phyloP scores from a whole-genome alignment of 345 rosid genomes.

The Cardamine chenopodiifolia region DNA sequence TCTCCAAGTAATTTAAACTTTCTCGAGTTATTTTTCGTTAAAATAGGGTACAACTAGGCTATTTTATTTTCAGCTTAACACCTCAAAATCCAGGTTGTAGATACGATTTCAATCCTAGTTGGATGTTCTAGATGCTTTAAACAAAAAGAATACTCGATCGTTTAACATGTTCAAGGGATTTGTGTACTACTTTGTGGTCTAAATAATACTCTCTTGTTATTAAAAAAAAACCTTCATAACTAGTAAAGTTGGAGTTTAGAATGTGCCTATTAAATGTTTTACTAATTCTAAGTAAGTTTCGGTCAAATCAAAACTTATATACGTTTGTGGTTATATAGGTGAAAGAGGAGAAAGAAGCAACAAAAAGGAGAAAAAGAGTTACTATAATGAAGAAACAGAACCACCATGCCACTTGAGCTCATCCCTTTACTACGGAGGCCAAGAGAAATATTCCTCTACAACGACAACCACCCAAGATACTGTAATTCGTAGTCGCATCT shows the following conservation, averaged over 20 bases:
- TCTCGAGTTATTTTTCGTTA: not conserved
- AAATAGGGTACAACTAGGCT: too few species aligned
- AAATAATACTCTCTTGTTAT: not conserved
- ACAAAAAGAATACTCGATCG: too few species aligned
- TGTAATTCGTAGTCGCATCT: constrained; percentile 44
- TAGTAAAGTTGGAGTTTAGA: not conserved
- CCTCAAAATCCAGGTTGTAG: too few species aligned
- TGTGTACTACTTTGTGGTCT: too few species aligned
- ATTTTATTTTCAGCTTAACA: too few species aligned
- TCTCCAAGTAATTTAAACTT: constrained; percentile 47
- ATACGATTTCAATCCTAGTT: too few species aligned
- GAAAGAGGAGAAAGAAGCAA: constrained; percentile 42
- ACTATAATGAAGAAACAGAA: constrained; percentile 60
- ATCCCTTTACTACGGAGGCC: constrained; percentile 95
- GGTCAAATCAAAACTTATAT: not conserved
- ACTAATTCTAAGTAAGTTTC: not conserved
- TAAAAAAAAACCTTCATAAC: not conserved
- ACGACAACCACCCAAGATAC: constrained; percentile 47
- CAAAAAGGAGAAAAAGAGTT: constrained; percentile 44
- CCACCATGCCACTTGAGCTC: constrained; percentile 84
- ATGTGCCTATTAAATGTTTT: not conserved
- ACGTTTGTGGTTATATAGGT: constrained; percentile 6
- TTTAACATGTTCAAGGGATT: too few species aligned
- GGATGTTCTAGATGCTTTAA: too few species aligned
- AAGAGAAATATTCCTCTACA: constrained; percentile 73